Conservation (phyloP, 208 protist genomes). For the Leptomonas seymouri region DNA sequence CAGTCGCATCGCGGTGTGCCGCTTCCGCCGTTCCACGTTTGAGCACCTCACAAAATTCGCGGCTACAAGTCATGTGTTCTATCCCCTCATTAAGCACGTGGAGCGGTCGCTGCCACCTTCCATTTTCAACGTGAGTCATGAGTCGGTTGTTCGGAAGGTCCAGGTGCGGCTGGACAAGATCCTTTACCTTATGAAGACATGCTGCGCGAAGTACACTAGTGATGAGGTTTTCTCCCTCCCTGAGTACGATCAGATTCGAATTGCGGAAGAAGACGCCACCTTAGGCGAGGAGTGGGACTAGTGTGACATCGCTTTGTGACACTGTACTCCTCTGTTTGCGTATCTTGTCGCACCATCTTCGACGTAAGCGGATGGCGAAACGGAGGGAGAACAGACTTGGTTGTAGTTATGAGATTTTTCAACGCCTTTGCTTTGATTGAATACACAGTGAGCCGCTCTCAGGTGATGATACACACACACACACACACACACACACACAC, state of each 20-base stretch:
- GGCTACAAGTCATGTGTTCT: conserved; percentile 6
- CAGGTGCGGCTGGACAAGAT: conserved; percentile 76
- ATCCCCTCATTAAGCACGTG: conserved; percentile 47
- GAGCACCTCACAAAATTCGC: conserved; percentile 39
- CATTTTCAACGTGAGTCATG: conserved; percentile 55
- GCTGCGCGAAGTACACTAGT: conserved; percentile 44
- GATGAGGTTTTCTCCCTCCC: conserved; percentile 66
- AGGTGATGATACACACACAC: too few species aligned
- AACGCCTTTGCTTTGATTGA: too few species aligned
- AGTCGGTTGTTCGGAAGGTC: conserved; percentile 49
- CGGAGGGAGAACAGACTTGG: too few species aligned
- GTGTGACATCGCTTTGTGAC: background rate
- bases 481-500: too few species aligned
- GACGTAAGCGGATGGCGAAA: too few species aligned
- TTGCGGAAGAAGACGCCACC: conserved; percentile 58
- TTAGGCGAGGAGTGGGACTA: conserved; percentile 36
- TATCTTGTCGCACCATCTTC: too few species aligned
- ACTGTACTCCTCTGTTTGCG: too few species aligned
- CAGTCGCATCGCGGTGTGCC: conserved; percentile 62
- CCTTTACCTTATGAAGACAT: conserved; percentile 52
- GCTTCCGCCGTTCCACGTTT: conserved; percentile 67
- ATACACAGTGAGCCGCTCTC: too few species aligned
- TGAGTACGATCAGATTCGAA: conserved; percentile 63
- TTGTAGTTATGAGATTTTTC: too few species aligned
- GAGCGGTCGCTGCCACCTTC: conserved; percentile 29